Evolutionary conservation across 1,284 basidiomycete genomes (phyloP).

Genomic region (Cryptococcus floricola): DNA sequence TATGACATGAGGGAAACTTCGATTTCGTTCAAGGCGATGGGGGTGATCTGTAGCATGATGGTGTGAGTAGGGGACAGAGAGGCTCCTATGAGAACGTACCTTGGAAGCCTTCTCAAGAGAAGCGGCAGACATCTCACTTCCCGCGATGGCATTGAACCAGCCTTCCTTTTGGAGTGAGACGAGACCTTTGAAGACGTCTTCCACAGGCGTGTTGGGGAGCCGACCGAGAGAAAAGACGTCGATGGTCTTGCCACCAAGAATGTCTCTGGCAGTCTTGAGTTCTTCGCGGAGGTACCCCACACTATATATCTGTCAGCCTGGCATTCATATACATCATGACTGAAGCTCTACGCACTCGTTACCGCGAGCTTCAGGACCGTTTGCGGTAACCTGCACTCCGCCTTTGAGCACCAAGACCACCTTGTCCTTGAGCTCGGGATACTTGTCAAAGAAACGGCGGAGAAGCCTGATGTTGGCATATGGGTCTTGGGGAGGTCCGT

Average conservation of each 20-base stretch:
- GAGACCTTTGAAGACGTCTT: slow-evolving; percentile 21
- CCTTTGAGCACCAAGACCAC: slow-evolving; percentile 57
- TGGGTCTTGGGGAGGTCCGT: slow-evolving; percentile 30
- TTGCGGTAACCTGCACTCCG: slow-evolving; percentile 31
- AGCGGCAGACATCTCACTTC: slow-evolving; percentile 25
- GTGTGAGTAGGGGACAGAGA: neutral
- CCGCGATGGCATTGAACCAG: slow-evolving; percentile 28
- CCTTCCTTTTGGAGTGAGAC: slow-evolving; percentile 34
- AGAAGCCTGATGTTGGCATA: slow-evolving; percentile 45
- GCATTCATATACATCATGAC: neutral
- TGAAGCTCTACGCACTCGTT: slow-evolving; percentile 7
- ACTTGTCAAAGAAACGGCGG: slow-evolving; percentile 45
- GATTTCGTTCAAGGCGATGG: slow-evolving; percentile 56
- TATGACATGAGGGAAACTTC: slow-evolving; percentile 57
- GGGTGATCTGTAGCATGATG: slow-evolving; percentile 47
- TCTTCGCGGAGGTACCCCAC: slow-evolving; percentile 51
- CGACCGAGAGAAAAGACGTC: slow-evolving; percentile 50
- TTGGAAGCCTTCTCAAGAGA: slow-evolving; percentile 22
- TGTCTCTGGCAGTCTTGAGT: slow-evolving; percentile 47
- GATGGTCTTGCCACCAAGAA: slow-evolving; percentile 53
- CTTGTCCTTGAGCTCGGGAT: slow-evolving; percentile 57
- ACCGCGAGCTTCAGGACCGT: neutral
- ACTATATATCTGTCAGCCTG: neutral
- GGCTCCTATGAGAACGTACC: slow-evolving; percentile 1
- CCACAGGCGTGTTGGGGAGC: slow-evolving; percentile 13